A percentile compares a stretch with the other conserved stretches of the same genome.
Conservation (phyloP, 2,329 filamentous ascomycete genomes). For the Colletotrichum tabaci region DNA sequence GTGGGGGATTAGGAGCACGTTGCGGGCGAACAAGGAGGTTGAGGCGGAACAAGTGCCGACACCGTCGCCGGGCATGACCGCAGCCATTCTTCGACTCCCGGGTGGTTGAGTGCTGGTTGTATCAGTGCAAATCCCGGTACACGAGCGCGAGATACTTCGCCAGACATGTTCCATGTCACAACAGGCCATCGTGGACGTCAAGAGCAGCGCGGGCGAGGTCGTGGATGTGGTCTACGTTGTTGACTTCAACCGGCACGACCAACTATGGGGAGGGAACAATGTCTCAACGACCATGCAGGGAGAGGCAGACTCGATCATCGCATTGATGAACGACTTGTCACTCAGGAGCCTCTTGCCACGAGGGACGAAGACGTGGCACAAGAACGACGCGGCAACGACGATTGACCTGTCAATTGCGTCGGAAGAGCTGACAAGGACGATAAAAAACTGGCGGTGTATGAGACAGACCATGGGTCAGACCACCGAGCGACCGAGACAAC, state of each 20-base stretch:
- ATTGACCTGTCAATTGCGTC: constrained; percentile 48
- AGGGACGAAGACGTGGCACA: constrained; percentile 54
- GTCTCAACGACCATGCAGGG: constrained; percentile 48
- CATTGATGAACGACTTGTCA: constrained; percentile 54
- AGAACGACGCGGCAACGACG: constrained; percentile 42
- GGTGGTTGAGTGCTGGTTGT: neutral
- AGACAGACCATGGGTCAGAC: constrained; percentile 49
- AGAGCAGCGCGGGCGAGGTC: neutral
- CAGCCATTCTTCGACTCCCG: neutral
- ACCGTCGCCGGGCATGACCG: neutral
- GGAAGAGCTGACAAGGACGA: constrained; percentile 43
- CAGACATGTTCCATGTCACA: neutral
- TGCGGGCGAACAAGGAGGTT: neutral
- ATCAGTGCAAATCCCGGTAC: neutral
- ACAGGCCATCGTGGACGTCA: neutral
- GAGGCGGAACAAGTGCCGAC: neutral
- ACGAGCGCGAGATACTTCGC: constrained; percentile 10
- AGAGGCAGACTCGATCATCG: constrained; percentile 53
- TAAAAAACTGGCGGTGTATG: constrained; percentile 41
- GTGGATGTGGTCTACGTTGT: constrained; percentile 33
- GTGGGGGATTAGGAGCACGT: constrained; percentile 2
- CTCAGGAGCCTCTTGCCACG: no score
- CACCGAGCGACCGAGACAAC: constrained; percentile 50
- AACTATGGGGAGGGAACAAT: constrained; percentile 44
- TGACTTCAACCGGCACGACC: constrained; percentile 44